Evolutionary conservation across 306 rosid species (phyloP).

Genomic region (Pachyrhizus erosus): DNA sequence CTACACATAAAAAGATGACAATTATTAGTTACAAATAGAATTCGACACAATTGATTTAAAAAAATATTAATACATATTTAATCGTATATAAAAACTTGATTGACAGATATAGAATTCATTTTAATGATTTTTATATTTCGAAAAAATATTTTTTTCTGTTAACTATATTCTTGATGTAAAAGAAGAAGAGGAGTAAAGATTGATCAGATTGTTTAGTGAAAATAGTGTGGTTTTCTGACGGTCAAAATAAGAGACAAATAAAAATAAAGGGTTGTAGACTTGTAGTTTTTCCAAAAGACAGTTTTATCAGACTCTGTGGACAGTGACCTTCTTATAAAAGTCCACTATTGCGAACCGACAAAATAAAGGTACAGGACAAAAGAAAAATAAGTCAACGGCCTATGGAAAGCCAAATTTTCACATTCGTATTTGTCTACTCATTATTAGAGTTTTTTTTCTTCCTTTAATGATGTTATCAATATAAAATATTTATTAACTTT

Average conservation of each 20-base stretch:
- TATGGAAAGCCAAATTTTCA: not conserved
- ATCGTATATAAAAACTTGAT: too few species aligned
- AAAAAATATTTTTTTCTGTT: not conserved
- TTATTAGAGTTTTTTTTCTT: too few species aligned
- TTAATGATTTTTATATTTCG: not conserved
- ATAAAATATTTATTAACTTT: too few species aligned
- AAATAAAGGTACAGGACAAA: not conserved
- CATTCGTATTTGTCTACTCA: too few species aligned
- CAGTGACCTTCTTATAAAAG: not conserved
- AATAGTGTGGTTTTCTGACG: not conserved
- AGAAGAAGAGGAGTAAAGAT: not conserved
- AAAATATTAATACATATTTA: not conserved
- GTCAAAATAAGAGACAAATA: slow-evolving; percentile 29
- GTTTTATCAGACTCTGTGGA: not conserved
- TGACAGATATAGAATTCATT: not conserved
- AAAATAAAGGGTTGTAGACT: not conserved
- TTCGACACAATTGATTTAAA: too few species aligned
- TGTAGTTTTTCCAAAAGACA: slow-evolving; percentile 1
- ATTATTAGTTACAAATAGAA: too few species aligned
- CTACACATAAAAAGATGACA: too few species aligned
- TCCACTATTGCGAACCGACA: slow-evolving; percentile 26
- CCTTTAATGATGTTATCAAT: too few species aligned
- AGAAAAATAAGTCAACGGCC: not conserved
- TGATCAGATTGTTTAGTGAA: not conserved
- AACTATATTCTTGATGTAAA: not conserved